Evolutionary conservation across 495 filamentous ascomycete genomes (phyloP), one percentile per base, ranked within the genome.

Genomic region (Aspergillus saccharolyticus): DNA sequence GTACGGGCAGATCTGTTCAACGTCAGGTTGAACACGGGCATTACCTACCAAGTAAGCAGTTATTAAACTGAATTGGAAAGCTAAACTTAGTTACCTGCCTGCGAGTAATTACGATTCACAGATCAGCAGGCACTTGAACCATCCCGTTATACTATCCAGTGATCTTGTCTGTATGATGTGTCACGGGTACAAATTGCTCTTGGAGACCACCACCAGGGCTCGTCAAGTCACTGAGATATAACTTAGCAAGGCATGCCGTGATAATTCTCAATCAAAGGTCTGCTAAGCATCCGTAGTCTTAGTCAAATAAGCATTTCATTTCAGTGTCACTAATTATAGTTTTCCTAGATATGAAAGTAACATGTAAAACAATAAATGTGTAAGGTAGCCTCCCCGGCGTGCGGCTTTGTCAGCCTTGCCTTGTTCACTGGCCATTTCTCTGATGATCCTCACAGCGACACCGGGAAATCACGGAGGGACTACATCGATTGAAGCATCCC

Each of bases 111-210:
- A n/a, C n/a, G n/a, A n/a, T n/a, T n/a, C n/a, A n/a, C n/a, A n/a
- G n/a, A n/a, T n/a, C n/a, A n/a, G n/a, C n/a, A n/a, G n/a, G n/a
- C n/a, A n/a, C n/a, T n/a, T n/a, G n/a, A n/a, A n/a, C n/a, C n/a
- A n/a, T n/a, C n/a, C n/a, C n/a, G n/a, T n/a, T n/a, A n/a, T 58
- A 63, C 61, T 58, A 60, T 61, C 59, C 50, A 49, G 44, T 21
- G 42, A 45, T 50, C 2, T 15, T 2, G 2, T 39, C 33, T 39
- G 33, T 12, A 39, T 5, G 14, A 39, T 39, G 33, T 39, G 33
- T 39, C 33, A 39, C 10, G 33, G 33, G 33, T 39, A 39, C 33
- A 39, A 15, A 5, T 9, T 10, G 33, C 2, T 15, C 33, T 39
- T 12, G 2, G 5, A 10, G 10, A 39, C 25, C 12, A 39, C 33